Evolutionary conservation across 2,329 filamentous ascomycete species (phyloP), one percentile per base, ranked within the genome.

Genomic region (Ophiostoma himal-ulmi): DNA sequence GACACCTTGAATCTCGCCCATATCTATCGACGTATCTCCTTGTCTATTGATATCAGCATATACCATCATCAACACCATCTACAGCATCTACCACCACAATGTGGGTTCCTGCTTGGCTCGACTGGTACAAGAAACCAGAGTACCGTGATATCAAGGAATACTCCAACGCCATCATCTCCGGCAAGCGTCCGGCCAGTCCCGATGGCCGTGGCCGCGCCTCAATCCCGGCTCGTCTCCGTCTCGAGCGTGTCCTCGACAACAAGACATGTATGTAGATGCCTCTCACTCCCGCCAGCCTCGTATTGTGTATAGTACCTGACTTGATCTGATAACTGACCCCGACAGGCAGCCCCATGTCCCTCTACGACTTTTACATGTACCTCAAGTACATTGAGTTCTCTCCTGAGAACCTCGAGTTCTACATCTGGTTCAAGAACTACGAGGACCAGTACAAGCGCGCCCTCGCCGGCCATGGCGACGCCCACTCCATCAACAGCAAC

Each of bases 301-400:
- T 30, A 30, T 30, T 30, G 30, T 30, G 3, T 3, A 30, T 30
- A 30, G 30, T 30, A 30, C 4, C 30, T 30, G 30, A 30, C 4
- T 0, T 4, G n/a, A 30, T 30, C 3, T 30, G 44, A 48, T 48
- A n/a, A 13, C 57, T 22, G 8, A 39, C 26, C 8, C 1, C 17
- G 36, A 62, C 66, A 82, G 80, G 81, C 73, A 82, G 80, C 68
- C 82, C 82, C 4, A 83, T 83, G 81, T 83, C 81, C 0, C 75
- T 83, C 11, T 82, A 83, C 71, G 82, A 84, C 75, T 84, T 84
- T 68, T 83, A 83, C 75, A 82, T 83, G 81, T 84, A 83, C 71
- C 77, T 84, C 67, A 83, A 83, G 75, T 80, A 83, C 73, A 82
- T 84, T 67, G 82, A 84, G 74, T 81, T 78, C 75, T 83, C 82